Percentiles rank a stretch among this genome's conserved stretches.
phyloP scores from a whole-genome alignment of 257 asterid genomes.

The Asclepias syriaca region DNA sequence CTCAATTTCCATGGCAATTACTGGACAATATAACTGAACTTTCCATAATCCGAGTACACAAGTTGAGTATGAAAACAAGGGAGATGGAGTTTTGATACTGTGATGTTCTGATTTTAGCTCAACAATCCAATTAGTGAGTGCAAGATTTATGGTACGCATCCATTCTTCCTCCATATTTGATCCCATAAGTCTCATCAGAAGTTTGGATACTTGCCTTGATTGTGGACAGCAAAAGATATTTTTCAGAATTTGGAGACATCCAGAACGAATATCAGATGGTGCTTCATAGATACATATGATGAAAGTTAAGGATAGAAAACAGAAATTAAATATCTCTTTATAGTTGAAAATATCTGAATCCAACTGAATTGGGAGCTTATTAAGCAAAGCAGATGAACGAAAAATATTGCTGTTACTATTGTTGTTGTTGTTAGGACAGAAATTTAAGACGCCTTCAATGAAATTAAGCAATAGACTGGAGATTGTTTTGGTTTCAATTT shows the following conservation, averaged over 20 bases:
- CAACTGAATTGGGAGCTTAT: constrained; percentile 23
- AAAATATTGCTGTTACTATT: not conserved
- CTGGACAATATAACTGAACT: constrained; percentile 74
- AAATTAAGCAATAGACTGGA: constrained; percentile 34
- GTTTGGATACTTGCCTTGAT: constrained; percentile 40
- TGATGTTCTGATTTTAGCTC: constrained; percentile 30
- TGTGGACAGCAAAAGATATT: constrained; percentile 45
- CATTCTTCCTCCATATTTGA: constrained; percentile 63
- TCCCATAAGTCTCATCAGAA: constrained; percentile 57
- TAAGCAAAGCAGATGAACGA: constrained; percentile 9
- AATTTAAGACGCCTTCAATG: constrained; percentile 42
- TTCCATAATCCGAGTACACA: constrained; percentile 69
- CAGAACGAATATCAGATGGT: constrained; percentile 45
- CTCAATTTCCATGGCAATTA: constrained; percentile 62
- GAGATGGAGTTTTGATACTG: constrained; percentile 37
- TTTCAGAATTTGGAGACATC: constrained; percentile 43
- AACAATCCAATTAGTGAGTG: constrained; percentile 64
- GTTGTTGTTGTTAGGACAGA: constrained; percentile 35
- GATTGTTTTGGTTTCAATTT: constrained; percentile 13
- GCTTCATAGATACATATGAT: constrained; percentile 75
- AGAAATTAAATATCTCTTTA: constrained; percentile 51
- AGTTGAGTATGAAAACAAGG: constrained; percentile 54
- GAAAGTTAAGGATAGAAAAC: constrained; percentile 56
- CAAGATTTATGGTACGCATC: constrained; percentile 75
- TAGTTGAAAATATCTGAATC: constrained; percentile 12